Evolutionary conservation across 345 rosid genomes (phyloP).

Genomic region (Gossypium arboreum): DNA sequence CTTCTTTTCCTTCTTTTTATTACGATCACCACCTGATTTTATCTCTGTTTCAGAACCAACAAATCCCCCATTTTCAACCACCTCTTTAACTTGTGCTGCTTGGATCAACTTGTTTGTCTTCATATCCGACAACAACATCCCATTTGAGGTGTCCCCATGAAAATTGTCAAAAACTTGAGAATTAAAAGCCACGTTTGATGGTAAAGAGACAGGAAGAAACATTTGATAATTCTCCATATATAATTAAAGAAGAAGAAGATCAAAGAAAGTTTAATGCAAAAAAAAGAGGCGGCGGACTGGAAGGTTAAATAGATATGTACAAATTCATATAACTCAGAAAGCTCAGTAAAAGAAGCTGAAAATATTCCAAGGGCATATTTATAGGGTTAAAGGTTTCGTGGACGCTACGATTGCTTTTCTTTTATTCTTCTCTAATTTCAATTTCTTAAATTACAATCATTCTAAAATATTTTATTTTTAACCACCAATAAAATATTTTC

Average conservation of each 20-base stretch:
- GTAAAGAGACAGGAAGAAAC: constrained; percentile 33
- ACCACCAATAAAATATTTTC: too few relatives aligned
- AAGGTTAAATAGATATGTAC: too few relatives aligned
- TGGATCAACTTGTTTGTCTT: constrained; percentile 16
- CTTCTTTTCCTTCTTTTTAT: constrained; percentile 43
- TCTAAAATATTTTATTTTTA: too few relatives aligned
- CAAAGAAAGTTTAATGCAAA: not conserved
- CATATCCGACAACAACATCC: constrained; percentile 24
- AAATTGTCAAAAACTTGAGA: constrained; percentile 12
- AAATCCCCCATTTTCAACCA: not conserved
- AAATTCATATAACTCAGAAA: not conserved
- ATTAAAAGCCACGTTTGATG: constrained; percentile 8
- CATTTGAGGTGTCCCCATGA: constrained; percentile 21
- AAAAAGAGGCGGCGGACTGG: constrained; percentile 19
- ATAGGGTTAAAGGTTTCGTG: constrained; percentile 32
- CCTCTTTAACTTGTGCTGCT: not conserved
- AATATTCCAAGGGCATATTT: constrained; percentile 1
- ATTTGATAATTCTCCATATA: constrained; percentile 43
- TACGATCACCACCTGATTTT: constrained; percentile 8
- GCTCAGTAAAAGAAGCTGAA: not conserved
- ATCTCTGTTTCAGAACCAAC: constrained; percentile 3
- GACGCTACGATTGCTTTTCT: constrained; percentile 34
- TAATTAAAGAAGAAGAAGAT: not conserved
- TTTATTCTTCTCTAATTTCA: too few relatives aligned
- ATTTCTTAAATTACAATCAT: too few relatives aligned